Conservation (phyloP, 345 rosid genomes). For the Passiflora organensis region DNA sequence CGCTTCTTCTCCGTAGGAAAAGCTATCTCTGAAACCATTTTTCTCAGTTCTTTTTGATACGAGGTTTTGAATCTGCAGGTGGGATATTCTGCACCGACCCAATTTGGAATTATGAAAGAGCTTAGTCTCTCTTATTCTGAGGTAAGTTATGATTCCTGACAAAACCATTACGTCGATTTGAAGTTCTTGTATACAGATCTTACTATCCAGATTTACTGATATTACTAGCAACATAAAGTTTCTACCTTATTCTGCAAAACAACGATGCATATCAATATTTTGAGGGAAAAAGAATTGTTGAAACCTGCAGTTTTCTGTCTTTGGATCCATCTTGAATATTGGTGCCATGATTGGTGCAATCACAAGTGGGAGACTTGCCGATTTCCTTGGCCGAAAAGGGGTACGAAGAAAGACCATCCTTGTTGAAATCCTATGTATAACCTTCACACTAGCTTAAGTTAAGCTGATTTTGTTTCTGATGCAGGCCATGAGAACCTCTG, state of each 20-base stretch:
- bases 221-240: too few relatives aligned
- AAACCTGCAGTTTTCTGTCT: slow-evolving; percentile 14
- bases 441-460: background rate
- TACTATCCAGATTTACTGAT: background rate
- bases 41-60: background rate
- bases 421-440: slow-evolving; percentile 13
- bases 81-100: slow-evolving; percentile 52
- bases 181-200: too few relatives aligned
- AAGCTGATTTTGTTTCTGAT: background rate
- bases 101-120: slow-evolving; percentile 45
- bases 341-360: slow-evolving; percentile 23
- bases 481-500: slow-evolving; percentile 47
- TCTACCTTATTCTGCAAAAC: slow-evolving; percentile 9
- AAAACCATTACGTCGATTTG: background rate
- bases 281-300: background rate
- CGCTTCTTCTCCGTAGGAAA: background rate
- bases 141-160: slow-evolving; percentile 18
- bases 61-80: slow-evolving; percentile 23
- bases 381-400: slow-evolving; percentile 21
- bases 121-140: slow-evolving; percentile 36
- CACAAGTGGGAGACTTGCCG: slow-evolving; percentile 16
- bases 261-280: slow-evolving; percentile 32
- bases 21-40: too few relatives aligned
- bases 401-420: slow-evolving; percentile 14
- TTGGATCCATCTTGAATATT: slow-evolving; percentile 20